phyloP scores from a whole-genome alignment of 2,329 filamentous ascomycete genomes.

The Neonectria punicea region DNA sequence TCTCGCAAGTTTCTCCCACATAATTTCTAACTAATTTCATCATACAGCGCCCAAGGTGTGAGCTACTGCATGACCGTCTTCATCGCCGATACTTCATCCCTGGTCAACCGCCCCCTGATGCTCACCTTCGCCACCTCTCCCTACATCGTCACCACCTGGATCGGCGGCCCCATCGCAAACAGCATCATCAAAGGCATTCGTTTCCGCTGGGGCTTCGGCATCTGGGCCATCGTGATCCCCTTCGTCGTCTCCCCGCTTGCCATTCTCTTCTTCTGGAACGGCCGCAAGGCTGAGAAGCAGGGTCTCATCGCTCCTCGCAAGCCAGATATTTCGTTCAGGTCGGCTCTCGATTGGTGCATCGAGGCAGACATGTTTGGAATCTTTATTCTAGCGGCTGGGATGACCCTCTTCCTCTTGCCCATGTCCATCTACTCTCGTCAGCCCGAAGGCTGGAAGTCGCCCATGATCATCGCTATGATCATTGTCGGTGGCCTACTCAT shows the following conservation, averaged over 20 bases:
- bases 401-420: conserved; percentile 72
- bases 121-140: conserved; percentile 72
- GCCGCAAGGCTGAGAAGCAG: conserved; percentile 63
- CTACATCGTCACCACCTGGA: conserved; percentile 73
- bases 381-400: conserved; percentile 63
- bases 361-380: conserved; percentile 71
- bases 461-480: conserved; percentile 64
- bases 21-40: conserved; percentile 55
- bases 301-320: conserved; percentile 56
- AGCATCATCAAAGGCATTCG: conserved; percentile 61
- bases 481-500: conserved; percentile 68
- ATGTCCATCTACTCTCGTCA: conserved; percentile 65
- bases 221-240: conserved; percentile 43
- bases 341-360: conserved; percentile 57
- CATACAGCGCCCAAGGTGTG: conserved; percentile 51
- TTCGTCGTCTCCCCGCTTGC: conserved; percentile 15
- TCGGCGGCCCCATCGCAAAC: conserved; percentile 67
- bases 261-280: conserved; percentile 15
- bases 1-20: background rate
- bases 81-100: conserved; percentile 73
- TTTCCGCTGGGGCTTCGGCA: conserved; percentile 76
- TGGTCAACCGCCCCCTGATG: conserved; percentile 73
- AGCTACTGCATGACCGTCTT: conserved; percentile 64
- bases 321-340: conserved; percentile 21
- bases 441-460: conserved; percentile 58